Conservation (phyloP, 805 yeast genomes). For the Schizosaccharomyces cryophilus region DNA sequence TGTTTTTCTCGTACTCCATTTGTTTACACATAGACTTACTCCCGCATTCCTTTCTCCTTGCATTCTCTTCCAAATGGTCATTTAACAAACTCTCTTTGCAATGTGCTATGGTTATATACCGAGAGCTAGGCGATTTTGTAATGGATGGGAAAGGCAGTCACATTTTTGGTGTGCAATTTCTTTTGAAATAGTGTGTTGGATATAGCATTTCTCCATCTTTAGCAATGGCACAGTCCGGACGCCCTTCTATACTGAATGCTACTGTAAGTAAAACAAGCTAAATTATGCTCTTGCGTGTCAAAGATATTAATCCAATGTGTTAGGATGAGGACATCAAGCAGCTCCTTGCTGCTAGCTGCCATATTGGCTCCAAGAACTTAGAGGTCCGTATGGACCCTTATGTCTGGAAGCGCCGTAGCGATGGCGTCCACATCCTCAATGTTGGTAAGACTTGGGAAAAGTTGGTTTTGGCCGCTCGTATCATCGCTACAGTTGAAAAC, state of each 20-base stretch:
- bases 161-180: neutral
- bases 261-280: neutral
- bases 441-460: slow-evolving; percentile 95
- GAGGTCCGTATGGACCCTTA: slow-evolving; percentile 91
- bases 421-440: slow-evolving; percentile 96
- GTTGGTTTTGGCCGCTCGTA: slow-evolving; percentile 97
- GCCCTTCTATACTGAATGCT: neutral
- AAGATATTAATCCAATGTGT: neutral
- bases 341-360: slow-evolving; percentile 97
- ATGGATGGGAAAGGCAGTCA: neutral
- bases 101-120: too few species aligned
- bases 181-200: neutral
- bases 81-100: too few species aligned
- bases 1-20: too few species aligned
- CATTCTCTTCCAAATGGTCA: too few species aligned
- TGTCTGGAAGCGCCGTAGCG: slow-evolving; percentile 96
- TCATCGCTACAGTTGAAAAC: slow-evolving; percentile 98
- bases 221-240: slow-evolving; percentile 1
- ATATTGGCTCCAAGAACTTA: slow-evolving; percentile 98
- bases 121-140: neutral
- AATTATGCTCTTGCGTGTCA: neutral
- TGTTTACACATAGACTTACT: too few species aligned
- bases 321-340: slow-evolving; percentile 61
- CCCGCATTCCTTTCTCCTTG: too few species aligned
- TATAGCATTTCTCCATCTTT: neutral